Evolutionary conservation across 2,329 filamentous ascomycete genomes (phyloP).

Genomic region (Mycocentrospora acerina): DNA sequence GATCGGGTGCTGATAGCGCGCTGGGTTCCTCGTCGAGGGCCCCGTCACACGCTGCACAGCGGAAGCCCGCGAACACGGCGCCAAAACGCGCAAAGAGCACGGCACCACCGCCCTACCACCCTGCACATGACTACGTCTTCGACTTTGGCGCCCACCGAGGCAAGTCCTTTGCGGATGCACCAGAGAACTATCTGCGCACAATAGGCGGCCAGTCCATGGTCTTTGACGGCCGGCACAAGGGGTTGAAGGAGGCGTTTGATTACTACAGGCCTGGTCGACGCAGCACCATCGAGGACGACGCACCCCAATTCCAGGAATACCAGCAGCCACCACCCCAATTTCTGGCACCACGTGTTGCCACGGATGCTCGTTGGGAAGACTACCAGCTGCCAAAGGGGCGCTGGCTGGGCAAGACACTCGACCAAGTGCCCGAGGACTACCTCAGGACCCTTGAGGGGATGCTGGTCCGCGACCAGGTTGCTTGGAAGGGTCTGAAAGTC

Average conservation of each 20-base stretch:
- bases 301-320: neutral
- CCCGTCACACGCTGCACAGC: conserved; percentile 4
- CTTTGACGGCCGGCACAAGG: conserved; percentile 19
- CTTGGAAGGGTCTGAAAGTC: conserved; percentile 20
- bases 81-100: conserved; percentile 6
- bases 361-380: conserved; percentile 5
- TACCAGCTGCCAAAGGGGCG: conserved; percentile 14
- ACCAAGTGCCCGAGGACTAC: conserved; percentile 22
- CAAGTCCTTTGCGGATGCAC: conserved; percentile 18
- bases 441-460: conserved; percentile 22
- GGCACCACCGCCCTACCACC: conserved; percentile 1
- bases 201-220: conserved; percentile 23
- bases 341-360: conserved; percentile 4
- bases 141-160: conserved; percentile 19
- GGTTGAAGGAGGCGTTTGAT: conserved; percentile 25
- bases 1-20: neutral
- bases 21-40: conserved; percentile 4
- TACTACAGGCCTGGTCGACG: conserved; percentile 22
- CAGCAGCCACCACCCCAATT: conserved; percentile 2
- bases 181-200: conserved; percentile 23
- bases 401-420: conserved; percentile 12
- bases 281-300: conserved; percentile 4
- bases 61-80: conserved; percentile 8
- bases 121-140: conserved; percentile 23
- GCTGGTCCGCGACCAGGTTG: conserved; percentile 10